Conservation (phyloP, 2,329 filamentous ascomycete genomes). For the Penicillium thymicola region DNA sequence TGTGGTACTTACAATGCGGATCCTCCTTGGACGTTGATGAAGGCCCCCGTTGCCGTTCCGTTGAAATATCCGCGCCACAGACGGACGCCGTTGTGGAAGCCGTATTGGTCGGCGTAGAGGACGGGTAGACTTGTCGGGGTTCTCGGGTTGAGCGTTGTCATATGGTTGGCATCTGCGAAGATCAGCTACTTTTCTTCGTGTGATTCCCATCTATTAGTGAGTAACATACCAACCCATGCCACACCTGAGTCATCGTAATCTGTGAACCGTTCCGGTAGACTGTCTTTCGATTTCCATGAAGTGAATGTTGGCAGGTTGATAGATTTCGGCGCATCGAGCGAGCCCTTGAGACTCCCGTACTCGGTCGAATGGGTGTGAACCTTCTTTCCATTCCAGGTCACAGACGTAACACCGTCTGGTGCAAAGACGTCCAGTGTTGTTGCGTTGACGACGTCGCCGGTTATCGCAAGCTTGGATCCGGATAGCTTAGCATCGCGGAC, state of each 20-base stretch:
- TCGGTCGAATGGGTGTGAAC: constrained; percentile 32
- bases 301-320: constrained; percentile 35
- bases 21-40: constrained; percentile 54
- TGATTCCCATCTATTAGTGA: not conserved
- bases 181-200: not conserved
- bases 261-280: constrained; percentile 42
- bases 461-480: constrained; percentile 40
- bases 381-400: constrained; percentile 53
- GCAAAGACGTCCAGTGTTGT: constrained; percentile 50
- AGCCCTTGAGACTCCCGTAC: constrained; percentile 41
- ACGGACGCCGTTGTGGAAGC: constrained; percentile 45
- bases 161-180: constrained; percentile 39
- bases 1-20: constrained; percentile 42
- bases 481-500: constrained; percentile 47
- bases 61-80: constrained; percentile 48
- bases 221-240: constrained; percentile 33
- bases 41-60: constrained; percentile 34
- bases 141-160: constrained; percentile 40
- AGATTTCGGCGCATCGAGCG: constrained; percentile 27
- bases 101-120: constrained; percentile 48
- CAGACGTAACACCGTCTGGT: constrained; percentile 42
- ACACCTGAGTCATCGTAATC: constrained; percentile 44
- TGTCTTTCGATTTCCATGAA: constrained; percentile 43
- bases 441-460: constrained; percentile 46
- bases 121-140: constrained; percentile 45